Base-by-base conservation (phyloP, 73 alveolate genomes). In the Blepharisma japonicum region DNA sequence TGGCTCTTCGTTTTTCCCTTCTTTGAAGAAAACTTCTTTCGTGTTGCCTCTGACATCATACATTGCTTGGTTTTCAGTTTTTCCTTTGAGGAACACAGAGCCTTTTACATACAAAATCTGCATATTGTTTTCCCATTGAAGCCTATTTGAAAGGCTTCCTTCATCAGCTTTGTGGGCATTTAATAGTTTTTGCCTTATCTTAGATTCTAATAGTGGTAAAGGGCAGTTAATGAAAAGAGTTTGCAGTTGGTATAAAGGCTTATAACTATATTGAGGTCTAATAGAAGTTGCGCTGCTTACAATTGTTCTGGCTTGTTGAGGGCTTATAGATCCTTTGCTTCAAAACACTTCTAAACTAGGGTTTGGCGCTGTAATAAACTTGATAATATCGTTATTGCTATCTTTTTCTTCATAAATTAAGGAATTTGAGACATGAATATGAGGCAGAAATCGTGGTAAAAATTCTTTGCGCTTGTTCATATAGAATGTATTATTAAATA, bases 401-500 rank as follows among this genome's bases (percentile, higher is more conserved):
- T 14, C 74, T 14, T 25, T 25, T 20, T 61, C 74, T 25, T 61
- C 74, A 61, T 20, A 25, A 61, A 61, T 61, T 39, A 61, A 5
- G 0, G 74, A 61, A 25, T 61, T 61, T 14, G 47, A 61, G 14
- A 39, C 14, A 8, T 61, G 74, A 14, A 61, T 61, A 1, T 18
- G 46, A 61, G 14, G 74, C 82, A 68, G 11, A 82, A 27, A 83
- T 38, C 79, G 55, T 77, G 86, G 83, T 51, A 81, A 21, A 71
- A 77, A 48, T 82, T 82, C 71, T 85, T 61, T 61, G 49, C 81
- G 82, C 70, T 77, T 70, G 70, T 68, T 68, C 78, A 68, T 45
- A 71, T 87, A 87, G 70, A 87, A 80, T 56, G 77, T 82, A 39
- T 78, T 66, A 0, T 87, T 87, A 25, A 48, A 55, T n/a, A 87